Conservation (phyloP, 257 asterid genomes). For the Nemophila menziesii region DNA sequence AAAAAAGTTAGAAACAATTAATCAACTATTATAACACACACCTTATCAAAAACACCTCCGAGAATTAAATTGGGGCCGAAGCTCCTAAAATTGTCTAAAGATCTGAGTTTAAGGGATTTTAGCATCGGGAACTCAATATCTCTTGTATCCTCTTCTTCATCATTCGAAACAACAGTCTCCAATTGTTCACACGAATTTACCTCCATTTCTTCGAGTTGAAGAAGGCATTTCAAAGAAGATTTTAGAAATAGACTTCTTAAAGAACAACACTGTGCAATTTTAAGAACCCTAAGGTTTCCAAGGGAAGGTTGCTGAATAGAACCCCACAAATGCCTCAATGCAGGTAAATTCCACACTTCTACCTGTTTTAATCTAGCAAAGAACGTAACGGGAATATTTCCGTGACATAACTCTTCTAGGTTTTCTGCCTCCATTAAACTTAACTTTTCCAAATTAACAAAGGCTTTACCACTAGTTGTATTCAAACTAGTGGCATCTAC, state of each 20-base stretch:
- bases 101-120: neutral
- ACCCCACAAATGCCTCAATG: neutral
- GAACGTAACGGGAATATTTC: constrained; percentile 6
- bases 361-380: constrained; percentile 3
- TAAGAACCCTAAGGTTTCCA: constrained; percentile 4
- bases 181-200: neutral
- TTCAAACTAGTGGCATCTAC: too few relatives aligned
- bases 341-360: neutral
- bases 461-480: neutral
- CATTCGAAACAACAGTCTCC: neutral
- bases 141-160: neutral
- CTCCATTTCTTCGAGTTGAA: neutral
- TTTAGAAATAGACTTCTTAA: constrained; percentile 1
- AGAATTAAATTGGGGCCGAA: neutral
- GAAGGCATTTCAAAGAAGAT: neutral
- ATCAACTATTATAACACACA: neutral
- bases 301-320: neutral
- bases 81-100: neutral
- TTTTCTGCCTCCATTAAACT: neutral
- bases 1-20: too few relatives aligned
- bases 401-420: constrained; percentile 5
- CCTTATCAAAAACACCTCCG: neutral
- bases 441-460: neutral
- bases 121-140: constrained; percentile 1
- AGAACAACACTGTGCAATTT: neutral